Evolutionary conservation across 177 flowering plant genomes (phyloP), one percentile per base, ranked within the genome.

Genomic region (Viscum album): DNA sequence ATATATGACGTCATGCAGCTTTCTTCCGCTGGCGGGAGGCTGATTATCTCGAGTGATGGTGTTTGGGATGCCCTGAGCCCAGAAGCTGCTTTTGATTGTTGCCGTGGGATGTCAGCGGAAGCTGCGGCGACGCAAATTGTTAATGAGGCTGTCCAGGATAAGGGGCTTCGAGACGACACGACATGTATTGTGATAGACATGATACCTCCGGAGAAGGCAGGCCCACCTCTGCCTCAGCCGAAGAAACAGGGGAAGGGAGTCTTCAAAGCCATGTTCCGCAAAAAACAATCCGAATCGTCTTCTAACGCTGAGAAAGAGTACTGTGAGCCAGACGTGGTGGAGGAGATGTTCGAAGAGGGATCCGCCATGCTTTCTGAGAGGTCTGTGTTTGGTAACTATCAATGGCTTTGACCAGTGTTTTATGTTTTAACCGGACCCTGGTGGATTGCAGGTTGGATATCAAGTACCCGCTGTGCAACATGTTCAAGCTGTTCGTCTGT

Each of bases 161-260:
- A 90, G 79, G 99, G 99, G 39, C 86, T 95, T 69, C 77, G 97
- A 74, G 99, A 95, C 80, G 99, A 95, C 76, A 95, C 99, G 32
- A 95, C 99, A 64, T 95, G 95, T 80, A 92, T 95, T 78, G 98
- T 95, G 30, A 74, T 90, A 34, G 98, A 95, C 75, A 78, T 95
- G 67, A 39, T 81, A 70, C 91, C 90, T 6, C 86, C 80, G 41
- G 99, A 86, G 77, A 92, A 87, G 81, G 66, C 75, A 50, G 66
- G 81, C 35, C 83, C 85, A 74, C 80, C 88, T 56, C 24, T 78
- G 70, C 89, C 91, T n/a, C 85, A 85, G 29, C 85, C 82, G 50
- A 95, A 86, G 83, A 92, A 92, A 82, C 84, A 67, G 34, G 96
- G 86, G 34, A 95, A 80, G 80, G 84, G 89, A 73, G 88, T 88